phyloP scores from a whole-genome alignment of 805 yeast species.

The Cyberlindnera mississippiensis region DNA sequence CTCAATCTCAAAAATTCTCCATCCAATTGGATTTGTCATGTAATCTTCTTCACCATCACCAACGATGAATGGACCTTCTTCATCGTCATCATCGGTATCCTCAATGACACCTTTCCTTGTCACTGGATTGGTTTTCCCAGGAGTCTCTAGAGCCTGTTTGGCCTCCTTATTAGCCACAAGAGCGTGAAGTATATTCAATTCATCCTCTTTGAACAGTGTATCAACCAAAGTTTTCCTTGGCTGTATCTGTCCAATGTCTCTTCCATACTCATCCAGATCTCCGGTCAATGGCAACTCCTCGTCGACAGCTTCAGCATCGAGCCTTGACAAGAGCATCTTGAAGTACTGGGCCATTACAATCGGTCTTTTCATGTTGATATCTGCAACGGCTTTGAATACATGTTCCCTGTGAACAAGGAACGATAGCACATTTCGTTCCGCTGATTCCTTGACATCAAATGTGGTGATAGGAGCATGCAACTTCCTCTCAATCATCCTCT shows the following conservation, averaged over 20 bases:
- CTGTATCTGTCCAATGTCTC: conserved; percentile 2
- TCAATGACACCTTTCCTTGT: neutral
- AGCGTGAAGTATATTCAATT: neutral
- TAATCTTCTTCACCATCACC: neutral
- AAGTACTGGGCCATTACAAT: neutral
- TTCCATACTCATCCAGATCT: neutral
- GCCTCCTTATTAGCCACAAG: neutral
- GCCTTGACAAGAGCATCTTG: neutral
- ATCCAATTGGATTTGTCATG: neutral
- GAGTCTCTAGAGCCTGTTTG: neutral
- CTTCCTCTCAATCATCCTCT: neutral
- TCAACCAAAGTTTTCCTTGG: neutral
- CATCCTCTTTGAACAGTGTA: neutral
- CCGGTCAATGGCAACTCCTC: neutral
- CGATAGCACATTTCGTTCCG: neutral
- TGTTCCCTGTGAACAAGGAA: neutral
- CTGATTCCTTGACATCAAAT: neutral
- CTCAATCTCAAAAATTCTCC: neutral
- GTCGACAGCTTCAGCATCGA: neutral
- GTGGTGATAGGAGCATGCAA: neutral
- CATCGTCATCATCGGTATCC: neutral
- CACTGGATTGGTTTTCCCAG: neutral
- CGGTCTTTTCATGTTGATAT: neutral
- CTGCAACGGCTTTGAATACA: neutral
- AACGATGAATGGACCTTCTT: neutral